These are phyloP conservation scores for Backusella tarrabulga DNA, from an alignment of 192 early-diverging fungal species.

Conservation along the genomic window DNA sequence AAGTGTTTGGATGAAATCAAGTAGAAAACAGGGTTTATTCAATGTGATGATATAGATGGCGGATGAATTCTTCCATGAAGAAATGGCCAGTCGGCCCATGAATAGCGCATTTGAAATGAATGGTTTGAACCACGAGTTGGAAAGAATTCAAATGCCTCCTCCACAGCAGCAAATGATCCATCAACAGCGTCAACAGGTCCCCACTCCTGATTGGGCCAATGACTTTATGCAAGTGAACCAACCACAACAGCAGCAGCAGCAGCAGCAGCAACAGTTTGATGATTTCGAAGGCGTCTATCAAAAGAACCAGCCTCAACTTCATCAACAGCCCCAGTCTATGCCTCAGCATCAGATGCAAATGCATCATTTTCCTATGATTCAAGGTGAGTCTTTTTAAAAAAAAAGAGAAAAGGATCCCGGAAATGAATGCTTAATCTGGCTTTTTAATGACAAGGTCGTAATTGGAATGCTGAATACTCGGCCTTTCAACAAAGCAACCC, in stretches of 20 bases:
- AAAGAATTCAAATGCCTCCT: conserved; percentile 40
- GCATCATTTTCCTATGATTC: neutral
- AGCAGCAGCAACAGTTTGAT: conserved; percentile 32
- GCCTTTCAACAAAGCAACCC: conserved; percentile 39
- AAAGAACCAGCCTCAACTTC: conserved; percentile 1
- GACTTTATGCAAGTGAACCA: conserved; percentile 58
- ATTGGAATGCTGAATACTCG: conserved; percentile 53
- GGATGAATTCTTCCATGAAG: conserved; percentile 54
- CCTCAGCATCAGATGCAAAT: neutral
- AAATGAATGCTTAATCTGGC: too few species aligned
- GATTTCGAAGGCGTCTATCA: conserved; percentile 48
- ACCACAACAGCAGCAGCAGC: conserved; percentile 21
- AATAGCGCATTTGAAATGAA: conserved; percentile 63
- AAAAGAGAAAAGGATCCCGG: neutral
- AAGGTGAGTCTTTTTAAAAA: neutral
- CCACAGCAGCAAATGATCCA: neutral
- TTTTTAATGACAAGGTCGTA: neutral
- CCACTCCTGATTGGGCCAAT: conserved; percentile 59
- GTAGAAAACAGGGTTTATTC: neutral
- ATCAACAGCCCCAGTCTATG: neutral
- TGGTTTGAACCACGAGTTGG: conserved; percentile 69
- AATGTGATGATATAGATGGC: conserved; percentile 41
- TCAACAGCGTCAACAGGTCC: conserved; percentile 4
- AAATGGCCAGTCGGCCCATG: conserved; percentile 22
- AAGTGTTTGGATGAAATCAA: neutral